phyloP scores from a whole-genome alignment of 805 yeast genomes.

The Spathaspora gorwiae region DNA sequence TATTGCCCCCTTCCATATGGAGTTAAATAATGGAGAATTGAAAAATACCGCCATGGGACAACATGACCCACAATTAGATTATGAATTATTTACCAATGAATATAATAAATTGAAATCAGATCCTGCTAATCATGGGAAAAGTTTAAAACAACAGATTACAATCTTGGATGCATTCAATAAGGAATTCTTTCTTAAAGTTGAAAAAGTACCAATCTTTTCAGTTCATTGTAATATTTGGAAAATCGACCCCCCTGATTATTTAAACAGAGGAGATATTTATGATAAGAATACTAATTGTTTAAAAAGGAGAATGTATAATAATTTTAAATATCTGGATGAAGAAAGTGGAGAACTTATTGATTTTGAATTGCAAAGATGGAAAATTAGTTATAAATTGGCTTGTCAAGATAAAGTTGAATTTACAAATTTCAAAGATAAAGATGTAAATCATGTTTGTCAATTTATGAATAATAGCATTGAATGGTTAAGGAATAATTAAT shows the following conservation, averaged over 20 bases:
- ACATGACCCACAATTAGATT: constrained; percentile 23
- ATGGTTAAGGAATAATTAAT: constrained; percentile 7
- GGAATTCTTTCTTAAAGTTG: background rate
- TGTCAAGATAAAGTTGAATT: constrained; percentile 10
- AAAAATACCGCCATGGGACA: constrained; percentile 34
- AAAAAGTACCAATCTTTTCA: constrained; percentile 10
- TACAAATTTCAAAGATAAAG: constrained; percentile 5
- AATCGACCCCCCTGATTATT: constrained; percentile 10
- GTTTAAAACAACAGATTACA: constrained; percentile 16
- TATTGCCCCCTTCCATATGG: constrained; percentile 18
- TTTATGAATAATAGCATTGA: constrained; percentile 9
- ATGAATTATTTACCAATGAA: constrained; percentile 8
- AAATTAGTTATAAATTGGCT: constrained; percentile 4
- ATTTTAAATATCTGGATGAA: constrained; percentile 1
- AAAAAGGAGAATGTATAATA: constrained; percentile 8
- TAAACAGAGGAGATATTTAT: constrained; percentile 3
- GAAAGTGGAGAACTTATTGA: constrained; percentile 6
- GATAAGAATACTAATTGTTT: constrained; percentile 6
- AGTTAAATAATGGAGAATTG: constrained; percentile 13
- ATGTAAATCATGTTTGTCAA: constrained; percentile 12
- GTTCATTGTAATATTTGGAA: constrained; percentile 17
- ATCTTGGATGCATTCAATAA: constrained; percentile 10
- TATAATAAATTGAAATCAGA: constrained; percentile 3
- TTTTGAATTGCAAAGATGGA: constrained; percentile 13
- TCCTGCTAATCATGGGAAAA: background rate